phyloP scores from a whole-genome alignment of 768 basidiomycete genomes.

The Mycena metata region DNA sequence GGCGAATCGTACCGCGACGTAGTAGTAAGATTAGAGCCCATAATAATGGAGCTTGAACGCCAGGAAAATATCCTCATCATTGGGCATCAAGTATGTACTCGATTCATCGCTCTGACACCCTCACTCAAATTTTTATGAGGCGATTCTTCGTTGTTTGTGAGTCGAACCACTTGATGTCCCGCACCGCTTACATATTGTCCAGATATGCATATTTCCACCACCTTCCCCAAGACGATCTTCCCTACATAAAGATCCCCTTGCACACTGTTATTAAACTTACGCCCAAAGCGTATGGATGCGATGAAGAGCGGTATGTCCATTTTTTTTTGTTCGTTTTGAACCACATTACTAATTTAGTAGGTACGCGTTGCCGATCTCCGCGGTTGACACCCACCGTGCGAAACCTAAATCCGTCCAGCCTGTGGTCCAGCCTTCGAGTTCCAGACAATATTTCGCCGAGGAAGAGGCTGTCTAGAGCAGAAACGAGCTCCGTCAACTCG shows the following conservation, averaged over 20 bases:
- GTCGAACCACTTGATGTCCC: conserved; percentile 42
- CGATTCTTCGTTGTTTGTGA: conserved; percentile 84
- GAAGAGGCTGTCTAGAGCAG: conserved; percentile 30
- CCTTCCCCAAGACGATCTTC: conserved; percentile 91
- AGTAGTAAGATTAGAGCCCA: conserved; percentile 93
- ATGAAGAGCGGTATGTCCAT: conserved; percentile 84
- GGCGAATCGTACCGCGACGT: conserved; percentile 99
- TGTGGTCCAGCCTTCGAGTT: conserved; percentile 49
- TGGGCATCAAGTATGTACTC: conserved; percentile 81
- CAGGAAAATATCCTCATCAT: conserved; percentile 98
- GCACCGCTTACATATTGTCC: conserved; percentile 5
- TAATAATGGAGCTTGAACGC: conserved; percentile 99
- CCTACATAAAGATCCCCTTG: conserved; percentile 97
- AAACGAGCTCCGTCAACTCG: not conserved
- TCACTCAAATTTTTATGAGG: conserved; percentile 50
- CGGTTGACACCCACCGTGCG: conserved; percentile 93
- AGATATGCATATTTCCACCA: conserved; percentile 99
- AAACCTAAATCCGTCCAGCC: conserved; percentile 63
- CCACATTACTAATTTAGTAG: conserved; percentile 52
- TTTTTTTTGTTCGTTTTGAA: conserved; percentile 4
- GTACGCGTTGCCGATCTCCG: conserved; percentile 90
- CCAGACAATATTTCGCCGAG: conserved; percentile 60
- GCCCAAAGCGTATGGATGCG: conserved; percentile 98
- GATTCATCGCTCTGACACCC: not conserved
- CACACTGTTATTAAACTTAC: conserved; percentile 99